Evolutionary conservation across 1,284 basidiomycete species (phyloP).

Genomic region (Porodaedalea pini): DNA sequence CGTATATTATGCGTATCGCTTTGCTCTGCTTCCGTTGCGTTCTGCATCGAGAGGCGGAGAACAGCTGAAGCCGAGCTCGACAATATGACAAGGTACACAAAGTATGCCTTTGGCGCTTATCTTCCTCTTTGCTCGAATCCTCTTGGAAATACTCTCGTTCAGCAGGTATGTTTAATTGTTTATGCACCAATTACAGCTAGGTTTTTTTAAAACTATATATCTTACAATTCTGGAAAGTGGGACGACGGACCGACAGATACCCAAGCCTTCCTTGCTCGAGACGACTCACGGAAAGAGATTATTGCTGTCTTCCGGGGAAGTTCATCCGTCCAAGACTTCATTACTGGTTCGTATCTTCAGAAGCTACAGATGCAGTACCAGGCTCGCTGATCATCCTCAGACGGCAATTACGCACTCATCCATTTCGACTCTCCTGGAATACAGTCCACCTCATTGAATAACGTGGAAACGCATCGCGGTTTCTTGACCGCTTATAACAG

Average conservation of each 20-base stretch:
- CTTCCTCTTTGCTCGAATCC: background rate
- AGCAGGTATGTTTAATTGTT: conserved; percentile 2
- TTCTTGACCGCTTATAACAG: conserved; percentile 27
- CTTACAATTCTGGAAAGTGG: conserved; percentile 11
- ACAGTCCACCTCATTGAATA: conserved; percentile 18
- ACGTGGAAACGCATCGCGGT: conserved; percentile 15
- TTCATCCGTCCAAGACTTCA: conserved; percentile 5
- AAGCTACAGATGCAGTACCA: too few relatives aligned
- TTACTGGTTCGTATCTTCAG: conserved; percentile 3
- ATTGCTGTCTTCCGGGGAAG: conserved; percentile 16
- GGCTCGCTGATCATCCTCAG: background rate
- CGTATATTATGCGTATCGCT: too few relatives aligned
- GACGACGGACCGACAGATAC: too few relatives aligned
- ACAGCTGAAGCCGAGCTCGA: background rate
- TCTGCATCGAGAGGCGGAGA: background rate
- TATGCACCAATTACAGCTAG: too few relatives aligned
- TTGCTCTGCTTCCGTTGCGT: too few relatives aligned
- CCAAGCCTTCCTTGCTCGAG: conserved; percentile 17
- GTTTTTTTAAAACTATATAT: background rate
- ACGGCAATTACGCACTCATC: conserved; percentile 28
- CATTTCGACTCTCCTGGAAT: conserved; percentile 36
- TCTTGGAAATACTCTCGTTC: conserved; percentile 3
- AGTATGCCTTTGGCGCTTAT: conserved; percentile 7
- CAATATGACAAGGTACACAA: background rate
- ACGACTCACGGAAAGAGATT: conserved; percentile 14